phyloP scores from a whole-genome alignment of 1,284 basidiomycete genomes.

The Ceratobasidium sp. region DNA sequence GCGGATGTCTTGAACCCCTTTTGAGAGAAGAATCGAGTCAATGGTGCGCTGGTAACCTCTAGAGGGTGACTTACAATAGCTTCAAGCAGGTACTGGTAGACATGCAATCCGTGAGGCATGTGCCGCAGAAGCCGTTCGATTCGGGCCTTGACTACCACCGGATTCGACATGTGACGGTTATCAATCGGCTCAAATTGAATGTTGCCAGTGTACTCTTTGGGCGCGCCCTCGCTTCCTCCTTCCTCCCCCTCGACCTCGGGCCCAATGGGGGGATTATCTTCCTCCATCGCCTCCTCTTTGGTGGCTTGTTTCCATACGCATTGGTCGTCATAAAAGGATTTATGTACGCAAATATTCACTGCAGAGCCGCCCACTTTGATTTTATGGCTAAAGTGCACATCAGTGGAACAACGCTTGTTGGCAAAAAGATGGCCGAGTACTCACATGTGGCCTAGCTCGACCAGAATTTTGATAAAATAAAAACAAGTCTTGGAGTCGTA shows the following conservation, averaged over 20 bases:
- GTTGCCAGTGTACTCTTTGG: slow-evolving; percentile 59
- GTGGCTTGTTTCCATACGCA: slow-evolving; percentile 26
- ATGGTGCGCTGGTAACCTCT: not conserved
- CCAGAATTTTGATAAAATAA: slow-evolving; percentile 82
- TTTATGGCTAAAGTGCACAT: slow-evolving; percentile 67
- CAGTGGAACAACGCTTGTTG: not conserved
- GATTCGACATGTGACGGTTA: slow-evolving; percentile 77
- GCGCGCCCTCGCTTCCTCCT: slow-evolving; percentile 55
- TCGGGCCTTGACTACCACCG: slow-evolving; percentile 74
- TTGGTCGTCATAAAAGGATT: slow-evolving; percentile 54
- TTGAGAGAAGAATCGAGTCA: not conserved
- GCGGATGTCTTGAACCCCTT: slow-evolving; percentile 65
- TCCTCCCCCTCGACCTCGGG: slow-evolving; percentile 4
- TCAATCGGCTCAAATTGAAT: slow-evolving; percentile 77
- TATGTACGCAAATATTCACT: slow-evolving; percentile 80
- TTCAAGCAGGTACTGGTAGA: slow-evolving; percentile 75
- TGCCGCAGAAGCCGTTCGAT: slow-evolving; percentile 75
- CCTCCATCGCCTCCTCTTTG: slow-evolving; percentile 12
- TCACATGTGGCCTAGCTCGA: slow-evolving; percentile 80
- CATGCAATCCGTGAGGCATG: slow-evolving; percentile 75
- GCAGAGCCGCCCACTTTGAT: slow-evolving; percentile 81
- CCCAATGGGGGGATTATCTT: not conserved
- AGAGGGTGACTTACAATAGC: slow-evolving; percentile 69
- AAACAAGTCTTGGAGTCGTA: slow-evolving; percentile 93
- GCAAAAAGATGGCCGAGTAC: slow-evolving; percentile 53